A percentile compares a stretch with the other conserved stretches of the same genome.
These are phyloP conservation scores for Cyclotella atomus DNA, from an alignment of 108 stramenopile species.

Conservation along the genomic window DNA sequence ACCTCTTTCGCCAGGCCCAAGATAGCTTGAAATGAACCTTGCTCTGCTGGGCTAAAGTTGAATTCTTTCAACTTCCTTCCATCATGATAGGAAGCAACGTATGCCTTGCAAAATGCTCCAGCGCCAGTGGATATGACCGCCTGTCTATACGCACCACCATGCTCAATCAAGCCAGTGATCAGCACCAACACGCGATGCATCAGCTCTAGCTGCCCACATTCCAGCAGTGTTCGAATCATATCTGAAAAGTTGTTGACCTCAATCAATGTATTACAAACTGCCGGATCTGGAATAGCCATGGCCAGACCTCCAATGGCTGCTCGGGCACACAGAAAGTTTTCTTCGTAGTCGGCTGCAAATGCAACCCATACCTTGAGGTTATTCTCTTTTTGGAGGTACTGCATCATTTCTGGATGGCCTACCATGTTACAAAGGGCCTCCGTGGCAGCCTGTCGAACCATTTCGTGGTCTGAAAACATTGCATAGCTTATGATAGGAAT, in stretches of 20 bases:
- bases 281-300: conserved; percentile 75
- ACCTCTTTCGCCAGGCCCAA: conserved; percentile 77
- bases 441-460: conserved; percentile 95
- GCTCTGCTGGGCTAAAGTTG: conserved; percentile 59
- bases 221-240: conserved; percentile 57
- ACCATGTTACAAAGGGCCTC: conserved; percentile 95
- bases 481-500: conserved; percentile 79
- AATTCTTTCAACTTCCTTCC: conserved; percentile 63
- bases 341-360: conserved; percentile 81
- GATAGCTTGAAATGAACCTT: conserved; percentile 58
- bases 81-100: conserved; percentile 67
- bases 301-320: conserved; percentile 91
- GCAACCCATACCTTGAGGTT: conserved; percentile 92
- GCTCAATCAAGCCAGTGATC: conserved; percentile 65
- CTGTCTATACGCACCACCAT: conserved; percentile 59
- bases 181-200: conserved; percentile 83
- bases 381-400: conserved; percentile 71
- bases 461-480: conserved; percentile 94
- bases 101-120: conserved; percentile 77
- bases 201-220: conserved; percentile 81
- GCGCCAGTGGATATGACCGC: conserved; percentile 59
- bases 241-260: conserved; percentile 57
- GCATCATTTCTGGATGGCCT: conserved; percentile 76
- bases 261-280: conserved; percentile 62
- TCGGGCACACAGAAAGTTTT: conserved; percentile 75